Conservation (phyloP, 768 basidiomycete genomes). For the Suillus decipiens region DNA sequence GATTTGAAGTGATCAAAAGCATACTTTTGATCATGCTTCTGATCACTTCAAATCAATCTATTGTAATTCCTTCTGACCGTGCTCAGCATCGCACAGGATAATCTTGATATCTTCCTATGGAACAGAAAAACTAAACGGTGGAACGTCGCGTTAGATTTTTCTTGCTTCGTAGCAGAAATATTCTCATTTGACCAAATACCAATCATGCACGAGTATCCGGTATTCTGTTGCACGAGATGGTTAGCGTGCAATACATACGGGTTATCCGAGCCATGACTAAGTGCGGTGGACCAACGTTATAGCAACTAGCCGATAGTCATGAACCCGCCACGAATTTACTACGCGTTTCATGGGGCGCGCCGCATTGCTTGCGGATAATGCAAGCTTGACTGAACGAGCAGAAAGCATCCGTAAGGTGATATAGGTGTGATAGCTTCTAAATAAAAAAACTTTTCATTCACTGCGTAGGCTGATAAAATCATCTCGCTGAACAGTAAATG, state of each 20-base stretch:
- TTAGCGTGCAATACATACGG: slow-evolving; percentile 30
- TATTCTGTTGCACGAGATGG: slow-evolving; percentile 24
- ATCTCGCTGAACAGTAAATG: slow-evolving; percentile 6
- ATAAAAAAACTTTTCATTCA: neutral
- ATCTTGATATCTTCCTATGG: slow-evolving; percentile 16
- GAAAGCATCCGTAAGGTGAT: neutral
- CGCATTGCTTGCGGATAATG: slow-evolving; percentile 1
- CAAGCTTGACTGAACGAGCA: slow-evolving; percentile 11
- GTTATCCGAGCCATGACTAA: slow-evolving; percentile 23
- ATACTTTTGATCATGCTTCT: no score
- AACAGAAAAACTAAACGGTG: slow-evolving; percentile 21
- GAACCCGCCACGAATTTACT: slow-evolving; percentile 9
- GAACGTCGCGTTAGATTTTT: slow-evolving; percentile 22
- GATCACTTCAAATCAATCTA: slow-evolving; percentile 26
- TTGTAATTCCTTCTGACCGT: neutral
- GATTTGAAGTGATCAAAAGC: no score
- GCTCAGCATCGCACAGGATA: slow-evolving; percentile 19
- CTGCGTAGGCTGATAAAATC: slow-evolving; percentile 5
- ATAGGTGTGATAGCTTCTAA: neutral
- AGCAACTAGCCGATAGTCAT: slow-evolving; percentile 20
- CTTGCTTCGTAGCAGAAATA: slow-evolving; percentile 32
- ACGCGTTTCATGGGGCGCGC: slow-evolving; percentile 9
- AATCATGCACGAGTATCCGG: slow-evolving; percentile 25
- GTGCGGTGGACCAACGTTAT: slow-evolving; percentile 23
- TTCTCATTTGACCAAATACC: slow-evolving; percentile 16